Evolutionary conservation across 306 rosid species (phyloP), one percentile per base, ranked within the genome.

Genomic region (Parietaria judaica): DNA sequence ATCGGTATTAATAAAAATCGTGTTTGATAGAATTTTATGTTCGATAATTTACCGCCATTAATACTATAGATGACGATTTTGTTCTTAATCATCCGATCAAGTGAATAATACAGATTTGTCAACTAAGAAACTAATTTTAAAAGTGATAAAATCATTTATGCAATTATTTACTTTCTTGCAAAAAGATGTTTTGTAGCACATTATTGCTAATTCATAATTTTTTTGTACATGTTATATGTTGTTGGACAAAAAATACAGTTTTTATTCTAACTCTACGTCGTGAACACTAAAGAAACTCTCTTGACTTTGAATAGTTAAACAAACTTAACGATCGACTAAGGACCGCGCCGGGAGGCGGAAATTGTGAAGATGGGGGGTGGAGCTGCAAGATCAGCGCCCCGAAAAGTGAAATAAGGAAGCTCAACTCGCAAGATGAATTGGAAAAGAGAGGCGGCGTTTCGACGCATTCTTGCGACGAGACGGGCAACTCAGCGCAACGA

Each of bases 261-360:
- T 23, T 23, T 23, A 23, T 23, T 23, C 31, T 23, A 23, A 23
- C 31, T 23, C 31, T 23, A 23, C 31, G 1, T 23, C 31, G 1
- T 23, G 31, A 23, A 23, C 31, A 23, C 57, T 10, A 36, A 7
- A 46, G 8, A 17, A 31, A 74, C 43, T 61, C 46, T 2, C 41
- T 61, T 66, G 56, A 14, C 61, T 63, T 75, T 72, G 3, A 72
- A 60, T 85, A 88, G 99, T 55, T 82, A 68, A 70, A 88, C 66
- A 79, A 74, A 66, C 81, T 86, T 9, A 73, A 77, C 43, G 83
- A 77, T 61, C 31, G 31, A 1, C 50, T 75, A 48, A 75, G 43
- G 65, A 67, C 69, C 60, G 61, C 72, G 41, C 64, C 38, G 38
- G 80, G 31, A 23, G 31, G 68, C 41, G 78, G 61, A 15, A 62